These are phyloP conservation scores for Symbiodinium natans DNA, from an alignment of 73 alveolate genomes.

Conservation along the genomic window DNA sequence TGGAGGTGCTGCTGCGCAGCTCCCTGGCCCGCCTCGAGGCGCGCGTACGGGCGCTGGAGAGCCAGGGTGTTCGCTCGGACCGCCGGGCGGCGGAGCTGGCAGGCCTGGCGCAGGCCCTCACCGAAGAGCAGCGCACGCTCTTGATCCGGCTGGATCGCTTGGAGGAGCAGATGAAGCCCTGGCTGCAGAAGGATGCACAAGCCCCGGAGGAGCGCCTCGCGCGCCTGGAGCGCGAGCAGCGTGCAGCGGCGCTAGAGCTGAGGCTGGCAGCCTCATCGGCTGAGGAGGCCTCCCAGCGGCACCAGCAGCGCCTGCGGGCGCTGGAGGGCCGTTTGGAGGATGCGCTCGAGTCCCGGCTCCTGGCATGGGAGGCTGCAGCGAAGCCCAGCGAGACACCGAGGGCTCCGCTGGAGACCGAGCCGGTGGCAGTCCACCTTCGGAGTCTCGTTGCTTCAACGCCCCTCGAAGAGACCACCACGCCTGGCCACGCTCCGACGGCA, in stretches of 20 bases:
- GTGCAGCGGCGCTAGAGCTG: slow-evolving; percentile 1
- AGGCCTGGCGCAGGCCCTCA: slow-evolving; percentile 85
- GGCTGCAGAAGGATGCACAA: not conserved
- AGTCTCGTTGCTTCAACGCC: not conserved
- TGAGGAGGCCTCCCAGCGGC: not conserved
- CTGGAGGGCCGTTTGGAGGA: slow-evolving; percentile 6
- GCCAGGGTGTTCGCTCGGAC: slow-evolving; percentile 85
- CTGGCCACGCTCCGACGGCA: too few species aligned
- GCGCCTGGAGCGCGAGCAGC: slow-evolving; percentile 4
- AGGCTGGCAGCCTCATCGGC: not conserved
- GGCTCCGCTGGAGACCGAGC: slow-evolving; percentile 2
- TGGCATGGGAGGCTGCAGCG: not conserved
- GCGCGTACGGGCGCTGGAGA: slow-evolving; percentile 80
- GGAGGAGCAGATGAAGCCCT: slow-evolving; percentile 39
- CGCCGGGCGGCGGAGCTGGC: slow-evolving; percentile 91
- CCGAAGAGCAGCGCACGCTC: slow-evolving; percentile 85
- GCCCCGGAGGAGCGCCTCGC: slow-evolving; percentile 11
- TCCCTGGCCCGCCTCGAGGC: slow-evolving; percentile 80
- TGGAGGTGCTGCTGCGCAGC: slow-evolving; percentile 48
- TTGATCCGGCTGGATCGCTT: slow-evolving; percentile 82
- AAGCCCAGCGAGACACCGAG: not conserved
- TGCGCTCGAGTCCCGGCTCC: slow-evolving; percentile 5
- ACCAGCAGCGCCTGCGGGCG: slow-evolving; percentile 1
- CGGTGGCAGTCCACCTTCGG: slow-evolving; percentile 8
- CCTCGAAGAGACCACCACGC: too few species aligned